These are phyloP conservation scores for Kwoniella shivajii DNA, from an alignment of 1,284 basidiomycete species.

Conservation along the genomic window DNA sequence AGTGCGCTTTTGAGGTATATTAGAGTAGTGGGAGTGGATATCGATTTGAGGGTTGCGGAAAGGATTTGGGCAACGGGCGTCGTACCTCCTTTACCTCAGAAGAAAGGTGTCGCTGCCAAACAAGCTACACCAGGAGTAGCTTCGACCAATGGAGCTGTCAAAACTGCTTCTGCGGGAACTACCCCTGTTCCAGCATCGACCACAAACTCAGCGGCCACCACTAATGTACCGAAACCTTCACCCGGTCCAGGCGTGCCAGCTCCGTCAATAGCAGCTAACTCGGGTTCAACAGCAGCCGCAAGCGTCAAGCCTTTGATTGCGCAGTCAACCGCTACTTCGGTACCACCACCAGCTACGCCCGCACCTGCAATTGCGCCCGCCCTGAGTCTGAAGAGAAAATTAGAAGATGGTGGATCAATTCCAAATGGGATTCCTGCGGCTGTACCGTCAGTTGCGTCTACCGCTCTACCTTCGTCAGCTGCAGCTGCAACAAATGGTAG, in stretches of 20 bases:
- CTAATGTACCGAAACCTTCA: not conserved
- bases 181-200: not conserved
- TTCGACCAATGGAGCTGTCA: constrained; percentile 1
- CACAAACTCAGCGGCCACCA: not conserved
- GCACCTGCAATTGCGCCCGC: not conserved
- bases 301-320: too few species aligned
- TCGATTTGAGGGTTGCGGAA: constrained; percentile 46
- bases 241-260: too few species aligned
- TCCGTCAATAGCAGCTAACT: not conserved
- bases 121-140: not conserved
- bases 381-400: not conserved
- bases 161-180: not conserved
- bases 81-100: constrained; percentile 36
- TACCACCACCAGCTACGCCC: not conserved
- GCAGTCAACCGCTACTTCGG: not conserved
- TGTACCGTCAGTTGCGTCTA: not conserved
- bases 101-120: constrained; percentile 12
- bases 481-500: not conserved
- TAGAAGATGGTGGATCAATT: not conserved
- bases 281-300: not conserved
- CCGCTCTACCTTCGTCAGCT: not conserved
- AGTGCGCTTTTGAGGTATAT: constrained; percentile 47
- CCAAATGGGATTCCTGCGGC: not conserved
- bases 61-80: constrained; percentile 50
- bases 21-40: constrained; percentile 47